These are phyloP conservation scores for Emergomyces orientalis DNA, from an alignment of 2,329 filamentous ascomycete species.

Conservation along the genomic window DNA sequence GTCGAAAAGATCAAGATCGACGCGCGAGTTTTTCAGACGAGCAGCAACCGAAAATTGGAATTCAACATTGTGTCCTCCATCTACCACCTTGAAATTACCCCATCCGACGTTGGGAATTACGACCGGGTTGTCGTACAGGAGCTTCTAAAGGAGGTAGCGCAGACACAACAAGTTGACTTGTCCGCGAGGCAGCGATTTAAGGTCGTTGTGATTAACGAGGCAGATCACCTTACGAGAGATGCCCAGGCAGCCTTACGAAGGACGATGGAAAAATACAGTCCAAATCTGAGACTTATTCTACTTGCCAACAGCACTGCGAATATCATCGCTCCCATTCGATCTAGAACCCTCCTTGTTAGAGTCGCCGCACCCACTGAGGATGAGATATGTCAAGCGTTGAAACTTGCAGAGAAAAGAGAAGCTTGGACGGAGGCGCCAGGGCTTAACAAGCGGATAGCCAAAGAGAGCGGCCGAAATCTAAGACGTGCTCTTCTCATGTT, in stretches of 20 bases:
- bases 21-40: slow-evolving; percentile 90
- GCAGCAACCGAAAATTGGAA: slow-evolving; percentile 90
- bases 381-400: slow-evolving; percentile 72
- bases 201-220: slow-evolving; percentile 98
- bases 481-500: slow-evolving; percentile 90
- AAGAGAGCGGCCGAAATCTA: slow-evolving; percentile 83
- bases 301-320: slow-evolving; percentile 94
- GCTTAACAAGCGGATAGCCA: slow-evolving; percentile 75
- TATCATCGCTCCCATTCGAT: slow-evolving; percentile 97
- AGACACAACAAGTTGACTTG: slow-evolving; percentile 97
- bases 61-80: slow-evolving; percentile 98
- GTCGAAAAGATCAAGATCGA: slow-evolving; percentile 99
- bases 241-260: slow-evolving; percentile 88
- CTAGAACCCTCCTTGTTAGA: slow-evolving; percentile 79
- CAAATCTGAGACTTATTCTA: slow-evolving; percentile 83
- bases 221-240: slow-evolving; percentile 85
- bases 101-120: slow-evolving; percentile 91
- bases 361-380: slow-evolving; percentile 80
- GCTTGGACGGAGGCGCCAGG: slow-evolving; percentile 67
- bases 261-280: slow-evolving; percentile 99
- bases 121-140: slow-evolving; percentile 95
- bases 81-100: slow-evolving; percentile 97
- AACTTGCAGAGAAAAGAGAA: slow-evolving; percentile 63
- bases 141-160: slow-evolving; percentile 91
- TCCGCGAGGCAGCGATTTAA: slow-evolving; percentile 89